phyloP scores from a whole-genome alignment of 1,284 basidiomycete genomes.

The Sphaerobolus stellatus region DNA sequence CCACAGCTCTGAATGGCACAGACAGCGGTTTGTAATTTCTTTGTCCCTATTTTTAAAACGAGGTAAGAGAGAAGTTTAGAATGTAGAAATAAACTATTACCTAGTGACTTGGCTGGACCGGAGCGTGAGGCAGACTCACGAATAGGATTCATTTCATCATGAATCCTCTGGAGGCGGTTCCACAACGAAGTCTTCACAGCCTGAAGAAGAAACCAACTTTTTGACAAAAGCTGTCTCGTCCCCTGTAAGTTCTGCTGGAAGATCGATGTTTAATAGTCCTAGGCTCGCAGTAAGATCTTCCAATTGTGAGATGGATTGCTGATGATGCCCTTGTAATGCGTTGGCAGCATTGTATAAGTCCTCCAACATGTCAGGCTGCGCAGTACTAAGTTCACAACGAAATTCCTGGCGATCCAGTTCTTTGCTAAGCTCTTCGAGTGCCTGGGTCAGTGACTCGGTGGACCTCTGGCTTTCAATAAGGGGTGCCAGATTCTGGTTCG shows the following conservation, averaged over 20 bases:
- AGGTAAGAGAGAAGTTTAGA: background rate
- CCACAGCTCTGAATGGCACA: background rate
- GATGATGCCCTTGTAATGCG: background rate
- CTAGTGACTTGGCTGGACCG: too few relatives aligned
- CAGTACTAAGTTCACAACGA: background rate
- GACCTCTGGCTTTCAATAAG: background rate
- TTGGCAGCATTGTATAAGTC: background rate
- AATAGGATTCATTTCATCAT: background rate
- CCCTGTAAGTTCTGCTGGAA: background rate
- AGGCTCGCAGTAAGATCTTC: background rate
- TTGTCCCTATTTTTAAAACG: background rate
- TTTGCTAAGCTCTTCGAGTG: background rate
- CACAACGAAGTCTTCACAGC: slow-evolving; percentile 1
- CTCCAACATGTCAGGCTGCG: background rate
- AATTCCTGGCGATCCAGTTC: background rate
- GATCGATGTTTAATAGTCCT: background rate
- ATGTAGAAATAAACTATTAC: too few relatives aligned
- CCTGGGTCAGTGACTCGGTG: background rate
- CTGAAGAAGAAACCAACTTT: background rate
- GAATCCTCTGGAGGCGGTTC: background rate
- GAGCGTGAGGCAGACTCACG: background rate
- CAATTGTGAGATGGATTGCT: background rate
- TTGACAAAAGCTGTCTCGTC: background rate
- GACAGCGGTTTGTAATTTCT: background rate
- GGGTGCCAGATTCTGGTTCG: background rate